Conservation (phyloP, 768 basidiomycete genomes). For the Naganishia friedmannii region DNA sequence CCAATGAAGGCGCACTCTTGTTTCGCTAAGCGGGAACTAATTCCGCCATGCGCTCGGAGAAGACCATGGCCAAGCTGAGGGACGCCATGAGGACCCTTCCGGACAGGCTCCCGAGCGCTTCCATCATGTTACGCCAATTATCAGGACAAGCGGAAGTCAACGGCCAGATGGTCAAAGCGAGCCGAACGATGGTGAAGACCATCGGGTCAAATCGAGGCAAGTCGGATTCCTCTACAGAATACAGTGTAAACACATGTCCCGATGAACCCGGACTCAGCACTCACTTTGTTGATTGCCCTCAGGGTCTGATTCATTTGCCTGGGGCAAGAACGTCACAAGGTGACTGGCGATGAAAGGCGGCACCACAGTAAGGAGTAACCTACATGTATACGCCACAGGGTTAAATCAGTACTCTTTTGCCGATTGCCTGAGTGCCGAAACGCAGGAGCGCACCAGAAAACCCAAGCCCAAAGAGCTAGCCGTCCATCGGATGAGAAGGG, state of each 20-base stretch:
- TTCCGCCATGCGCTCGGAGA: constrained; percentile 39
- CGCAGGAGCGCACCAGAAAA: constrained; percentile 42
- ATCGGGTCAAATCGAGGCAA: constrained; percentile 41
- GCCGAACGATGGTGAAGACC: constrained; percentile 43
- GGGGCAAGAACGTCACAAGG: constrained; percentile 41
- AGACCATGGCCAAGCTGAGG: constrained; percentile 38
- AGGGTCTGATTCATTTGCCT: constrained; percentile 21
- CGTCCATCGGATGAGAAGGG: constrained; percentile 19
- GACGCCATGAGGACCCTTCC: constrained; percentile 44
- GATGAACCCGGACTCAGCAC: not conserved
- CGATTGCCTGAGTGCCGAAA: not conserved
- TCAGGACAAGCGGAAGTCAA: constrained; percentile 47
- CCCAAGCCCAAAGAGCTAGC: constrained; percentile 35
- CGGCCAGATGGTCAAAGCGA: constrained; percentile 44
- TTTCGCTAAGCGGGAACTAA: not conserved
- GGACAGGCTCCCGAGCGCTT: constrained; percentile 41
- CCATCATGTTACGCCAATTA: constrained; percentile 40
- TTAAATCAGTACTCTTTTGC: not conserved
- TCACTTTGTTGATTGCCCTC: not conserved
- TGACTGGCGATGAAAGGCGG: constrained; percentile 44
- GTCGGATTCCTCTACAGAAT: constrained; percentile 30
- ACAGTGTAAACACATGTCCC: not conserved
- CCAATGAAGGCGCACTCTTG: too few species aligned
- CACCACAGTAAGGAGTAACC: constrained; percentile 46
- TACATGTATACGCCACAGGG: constrained; percentile 4